These are phyloP conservation scores for Diaporthe nobilis DNA, from an alignment of 2,329 filamentous ascomycete species.

Conservation along the genomic window DNA sequence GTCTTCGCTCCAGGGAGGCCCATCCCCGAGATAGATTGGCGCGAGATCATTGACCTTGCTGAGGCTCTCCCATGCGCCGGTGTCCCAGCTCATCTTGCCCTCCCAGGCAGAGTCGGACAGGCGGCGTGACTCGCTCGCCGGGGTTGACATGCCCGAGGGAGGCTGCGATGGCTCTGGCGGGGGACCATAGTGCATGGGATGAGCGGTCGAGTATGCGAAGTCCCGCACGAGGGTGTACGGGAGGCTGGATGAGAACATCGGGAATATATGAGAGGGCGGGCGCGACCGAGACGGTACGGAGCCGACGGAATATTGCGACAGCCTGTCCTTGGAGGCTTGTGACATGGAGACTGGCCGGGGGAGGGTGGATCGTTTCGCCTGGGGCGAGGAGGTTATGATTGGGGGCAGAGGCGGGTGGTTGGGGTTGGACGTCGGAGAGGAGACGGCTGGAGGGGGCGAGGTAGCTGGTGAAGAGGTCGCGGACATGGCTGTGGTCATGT, in stretches of 20 bases:
- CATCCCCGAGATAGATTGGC: slow-evolving; percentile 87
- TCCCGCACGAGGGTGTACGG: slow-evolving; percentile 93
- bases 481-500: slow-evolving; percentile 70
- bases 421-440: slow-evolving; percentile 61
- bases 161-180: slow-evolving; percentile 79
- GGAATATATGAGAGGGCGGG: slow-evolving; percentile 85
- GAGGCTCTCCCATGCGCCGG: slow-evolving; percentile 65
- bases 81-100: slow-evolving; percentile 72
- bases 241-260: slow-evolving; percentile 87
- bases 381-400: slow-evolving; percentile 67
- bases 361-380: slow-evolving; percentile 70
- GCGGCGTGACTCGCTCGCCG: slow-evolving; percentile 82
- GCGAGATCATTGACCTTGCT: slow-evolving; percentile 80
- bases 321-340: slow-evolving; percentile 83
- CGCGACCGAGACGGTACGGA: slow-evolving; percentile 80
- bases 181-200: slow-evolving; percentile 96
- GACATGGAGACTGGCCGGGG: slow-evolving; percentile 74
- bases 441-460: slow-evolving; percentile 63
- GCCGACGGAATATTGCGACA: slow-evolving; percentile 85
- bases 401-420: slow-evolving; percentile 70
- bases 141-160: slow-evolving; percentile 87
- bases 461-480: slow-evolving; percentile 68
- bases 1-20: slow-evolving; percentile 94
- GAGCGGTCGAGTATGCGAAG: slow-evolving; percentile 88
- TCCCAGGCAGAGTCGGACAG: slow-evolving; percentile 93